Evolutionary conservation across 2,329 filamentous ascomycete genomes (phyloP), one percentile per base, ranked within the genome.

Genomic region (Colletotrichum coccodes): DNA sequence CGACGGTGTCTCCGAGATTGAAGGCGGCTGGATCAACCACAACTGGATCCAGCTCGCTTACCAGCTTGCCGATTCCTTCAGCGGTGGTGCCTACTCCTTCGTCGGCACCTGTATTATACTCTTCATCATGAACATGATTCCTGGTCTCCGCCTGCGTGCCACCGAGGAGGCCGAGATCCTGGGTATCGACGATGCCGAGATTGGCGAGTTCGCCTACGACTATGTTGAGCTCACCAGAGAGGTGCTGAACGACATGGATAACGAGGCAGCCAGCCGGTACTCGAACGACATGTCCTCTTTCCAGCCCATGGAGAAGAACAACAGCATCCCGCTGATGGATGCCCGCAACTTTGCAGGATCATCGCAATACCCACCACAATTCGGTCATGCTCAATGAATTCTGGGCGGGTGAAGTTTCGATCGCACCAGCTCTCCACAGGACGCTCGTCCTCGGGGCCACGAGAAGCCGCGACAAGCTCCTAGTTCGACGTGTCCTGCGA

Each of bases 201-300:
- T 97, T 76, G 94, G 94, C 78, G 94, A 97, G 83, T 97, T 96
- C 78, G 94, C 94, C n/a, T 97, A 97, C 79, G 94, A 97, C 80
- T 97, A 97, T 75, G 93, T 97, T 72, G 94, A 97, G 84, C 85
- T 96, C 72, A 91, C 89, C 23, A 86, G 93, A 40, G 84, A 86
- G 74, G 82, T 86, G 44, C 75, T 85, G 56, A 85, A 81, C 69
- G 84, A 85, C 50, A 77, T 82, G 9, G 83, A 85, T 21, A 81
- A 78, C 70, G 84, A 85, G 61, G 78, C 76, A 6, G 79, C 75
- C 8, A 85, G 80, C 70, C 78, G 83, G 40, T 86, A 82, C 71
- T 84, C 83, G 6, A 78, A 75, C 34, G 82, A 82, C 23, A 78
- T 78, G 21, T 72, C 74, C 18, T 78, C 79, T 3, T 83, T 82